Base-by-base conservation (phyloP, 331 rosid genomes). In the Dryas integrifolia region DNA sequence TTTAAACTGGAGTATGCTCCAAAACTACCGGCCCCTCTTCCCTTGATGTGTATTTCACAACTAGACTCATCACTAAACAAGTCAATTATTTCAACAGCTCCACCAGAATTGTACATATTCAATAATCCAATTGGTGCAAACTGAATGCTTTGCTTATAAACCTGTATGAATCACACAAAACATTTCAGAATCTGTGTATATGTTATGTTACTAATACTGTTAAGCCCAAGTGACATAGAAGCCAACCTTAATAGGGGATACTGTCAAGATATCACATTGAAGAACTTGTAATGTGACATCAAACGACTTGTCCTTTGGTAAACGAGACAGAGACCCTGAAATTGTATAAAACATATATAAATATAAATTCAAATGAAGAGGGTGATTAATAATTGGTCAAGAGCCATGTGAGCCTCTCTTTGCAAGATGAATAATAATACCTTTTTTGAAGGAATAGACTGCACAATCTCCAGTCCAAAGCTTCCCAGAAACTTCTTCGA, bases 101-200 rank as follows among this genome's bases (percentile, higher is more conserved):
- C 87, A 12, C 85, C 82, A 12, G 82, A 76, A 52, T 83, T 83
- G 82, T 80, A 76, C 84, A 83, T 76, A 40, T 83, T 77, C 35
- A 76, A 16, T 12, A 83, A 67, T 40, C 87, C 84, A 49, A 83
- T 58, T 6, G 84, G 80, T 49, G 82, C 82, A 73, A 83, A 80
- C 30, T 80, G 47, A 66, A 69, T 65, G 55, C 49, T 55, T 56
- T 74, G 39, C 26, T 46, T 65, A 78, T 78, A 82, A 51, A 57
- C 84, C 84, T 80, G 74, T 62, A 18, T 7, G 38, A 80, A 18
- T 3, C 56, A 43, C 50, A 46, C 14, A 69, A 12, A 47, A 15
- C 13, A 63, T 45, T 9, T 50, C 40, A 69, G 48, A 59, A 40
- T 18, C 21, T 40, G 9, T 39, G 4, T 1, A 26, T 12, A 0